Conservation (phyloP, 108 stramenopile species). For the Fragilaria crotonensis region DNA sequence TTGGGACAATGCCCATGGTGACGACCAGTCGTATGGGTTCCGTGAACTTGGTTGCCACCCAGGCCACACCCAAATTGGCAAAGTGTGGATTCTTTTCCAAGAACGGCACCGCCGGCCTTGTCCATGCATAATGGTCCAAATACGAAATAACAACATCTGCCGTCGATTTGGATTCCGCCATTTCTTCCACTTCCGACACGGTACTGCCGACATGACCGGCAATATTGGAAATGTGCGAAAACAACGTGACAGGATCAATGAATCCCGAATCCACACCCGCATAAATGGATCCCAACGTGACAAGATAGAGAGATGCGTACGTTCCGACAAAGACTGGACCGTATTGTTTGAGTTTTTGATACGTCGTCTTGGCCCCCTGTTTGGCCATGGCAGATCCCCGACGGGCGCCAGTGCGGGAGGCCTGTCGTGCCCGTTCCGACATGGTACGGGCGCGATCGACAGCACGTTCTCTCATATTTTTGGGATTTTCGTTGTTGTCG, state of each 20-base stretch:
- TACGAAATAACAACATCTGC: slow-evolving; percentile 53
- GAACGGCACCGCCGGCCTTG: slow-evolving; percentile 42
- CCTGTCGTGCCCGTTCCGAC: too few species aligned
- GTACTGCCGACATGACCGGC: slow-evolving; percentile 31
- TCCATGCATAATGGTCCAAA: slow-evolving; percentile 57
- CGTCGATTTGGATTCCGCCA: slow-evolving; percentile 38
- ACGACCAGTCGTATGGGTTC: slow-evolving; percentile 82
- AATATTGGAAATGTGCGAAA: slow-evolving; percentile 25
- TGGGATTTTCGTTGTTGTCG: too few species aligned
- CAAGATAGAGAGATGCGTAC: slow-evolving; percentile 50
- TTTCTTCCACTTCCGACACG: too few species aligned
- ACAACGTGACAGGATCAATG: slow-evolving; percentile 59
- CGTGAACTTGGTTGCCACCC: slow-evolving; percentile 89
- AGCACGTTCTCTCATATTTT: too few species aligned
- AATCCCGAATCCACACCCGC: slow-evolving; percentile 59
- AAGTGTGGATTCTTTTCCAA: slow-evolving; percentile 66
- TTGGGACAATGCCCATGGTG: slow-evolving; percentile 69
- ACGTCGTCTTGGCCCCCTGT: slow-evolving; percentile 16
- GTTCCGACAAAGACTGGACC: slow-evolving; percentile 67
- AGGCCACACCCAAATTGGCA: slow-evolving; percentile 88
- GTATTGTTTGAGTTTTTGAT: slow-evolving; percentile 44
- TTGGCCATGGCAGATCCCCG: background rate
- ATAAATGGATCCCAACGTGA: slow-evolving; percentile 52
- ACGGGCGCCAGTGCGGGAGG: background rate
- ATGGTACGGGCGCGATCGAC: too few species aligned